Conservation (phyloP, 768 basidiomycete species). For the Dioszegia aurantiaca region DNA sequence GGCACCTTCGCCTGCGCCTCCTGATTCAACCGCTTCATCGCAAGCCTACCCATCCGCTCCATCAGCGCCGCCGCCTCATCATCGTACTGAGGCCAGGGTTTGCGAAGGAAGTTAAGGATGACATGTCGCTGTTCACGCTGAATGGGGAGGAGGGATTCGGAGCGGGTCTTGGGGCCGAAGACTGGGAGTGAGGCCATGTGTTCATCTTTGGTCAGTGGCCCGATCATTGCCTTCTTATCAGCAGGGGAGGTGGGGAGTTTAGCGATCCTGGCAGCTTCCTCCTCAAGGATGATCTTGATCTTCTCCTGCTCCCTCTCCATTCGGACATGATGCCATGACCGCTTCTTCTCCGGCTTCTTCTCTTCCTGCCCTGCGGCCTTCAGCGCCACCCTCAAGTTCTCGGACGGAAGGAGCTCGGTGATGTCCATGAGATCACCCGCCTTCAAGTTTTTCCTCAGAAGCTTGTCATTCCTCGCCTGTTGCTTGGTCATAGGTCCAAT, state of each 20-base stretch:
- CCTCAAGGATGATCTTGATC: slow-evolving; percentile 19
- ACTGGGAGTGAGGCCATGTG: slow-evolving; percentile 26
- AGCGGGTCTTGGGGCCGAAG: slow-evolving; percentile 32
- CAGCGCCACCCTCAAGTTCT: slow-evolving; percentile 26
- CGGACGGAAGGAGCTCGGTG: slow-evolving; percentile 25
- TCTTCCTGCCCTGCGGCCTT: slow-evolving; percentile 2
- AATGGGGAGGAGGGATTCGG: slow-evolving; percentile 24
- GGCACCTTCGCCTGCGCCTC: slow-evolving; percentile 21
- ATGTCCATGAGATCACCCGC: slow-evolving; percentile 36
- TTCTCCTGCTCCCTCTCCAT: slow-evolving; percentile 37
- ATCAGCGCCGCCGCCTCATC: slow-evolving; percentile 37
- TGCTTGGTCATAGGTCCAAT: slow-evolving; percentile 42
- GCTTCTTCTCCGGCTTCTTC: slow-evolving; percentile 21
- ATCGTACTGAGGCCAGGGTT: slow-evolving; percentile 39
- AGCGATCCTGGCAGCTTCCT: neutral
- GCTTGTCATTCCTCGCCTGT: slow-evolving; percentile 30
- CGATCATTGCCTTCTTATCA: slow-evolving; percentile 17
- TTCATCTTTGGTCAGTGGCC: slow-evolving; percentile 35
- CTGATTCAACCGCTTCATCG: slow-evolving; percentile 27
- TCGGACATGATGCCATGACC: slow-evolving; percentile 26
- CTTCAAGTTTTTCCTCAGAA: slow-evolving; percentile 28
- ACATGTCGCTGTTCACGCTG: slow-evolving; percentile 38
- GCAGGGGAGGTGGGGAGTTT: slow-evolving; percentile 2
- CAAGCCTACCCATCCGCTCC: slow-evolving; percentile 28
- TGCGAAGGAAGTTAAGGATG: slow-evolving; percentile 36